Conservation (phyloP, 108 stramenopile species). For the Conticribra weissflogii region DNA sequence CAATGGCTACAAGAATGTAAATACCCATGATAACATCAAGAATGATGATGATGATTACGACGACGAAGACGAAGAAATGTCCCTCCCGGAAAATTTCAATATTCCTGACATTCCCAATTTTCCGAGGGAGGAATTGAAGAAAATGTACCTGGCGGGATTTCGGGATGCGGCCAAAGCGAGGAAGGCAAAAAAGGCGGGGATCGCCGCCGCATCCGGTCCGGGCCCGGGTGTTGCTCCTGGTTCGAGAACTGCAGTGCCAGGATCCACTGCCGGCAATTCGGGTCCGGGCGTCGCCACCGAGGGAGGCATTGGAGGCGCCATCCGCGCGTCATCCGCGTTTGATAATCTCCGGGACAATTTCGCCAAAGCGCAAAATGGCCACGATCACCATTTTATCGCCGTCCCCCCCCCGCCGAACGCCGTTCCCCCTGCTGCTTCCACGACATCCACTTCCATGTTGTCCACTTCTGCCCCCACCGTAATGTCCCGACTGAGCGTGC, state of each 20-base stretch:
- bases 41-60: neutral
- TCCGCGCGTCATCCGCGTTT: constrained; percentile 9
- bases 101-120: constrained; percentile 41
- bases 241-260: no score
- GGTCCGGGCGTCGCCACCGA: constrained; percentile 11
- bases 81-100: constrained; percentile 6
- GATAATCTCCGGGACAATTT: constrained; percentile 45
- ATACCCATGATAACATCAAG: neutral
- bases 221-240: no score
- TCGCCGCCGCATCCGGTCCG: no score
- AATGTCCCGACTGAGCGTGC: constrained; percentile 11
- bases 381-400: no score
- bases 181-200: constrained; percentile 23
- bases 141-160: constrained; percentile 90
- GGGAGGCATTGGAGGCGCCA: constrained; percentile 3
- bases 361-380: constrained; percentile 29
- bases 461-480: constrained; percentile 10
- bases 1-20: no score
- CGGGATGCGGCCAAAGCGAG: constrained; percentile 55
- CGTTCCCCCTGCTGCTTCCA: no score
- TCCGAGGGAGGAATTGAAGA: constrained; percentile 76
- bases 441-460: constrained; percentile 3
- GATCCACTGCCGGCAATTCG: constrained; percentile 19
- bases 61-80: neutral
- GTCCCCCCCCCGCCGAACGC: no score